phyloP scores from a whole-genome alignment of 2,329 filamentous ascomycete species.

The Sporothrix curviconia region DNA sequence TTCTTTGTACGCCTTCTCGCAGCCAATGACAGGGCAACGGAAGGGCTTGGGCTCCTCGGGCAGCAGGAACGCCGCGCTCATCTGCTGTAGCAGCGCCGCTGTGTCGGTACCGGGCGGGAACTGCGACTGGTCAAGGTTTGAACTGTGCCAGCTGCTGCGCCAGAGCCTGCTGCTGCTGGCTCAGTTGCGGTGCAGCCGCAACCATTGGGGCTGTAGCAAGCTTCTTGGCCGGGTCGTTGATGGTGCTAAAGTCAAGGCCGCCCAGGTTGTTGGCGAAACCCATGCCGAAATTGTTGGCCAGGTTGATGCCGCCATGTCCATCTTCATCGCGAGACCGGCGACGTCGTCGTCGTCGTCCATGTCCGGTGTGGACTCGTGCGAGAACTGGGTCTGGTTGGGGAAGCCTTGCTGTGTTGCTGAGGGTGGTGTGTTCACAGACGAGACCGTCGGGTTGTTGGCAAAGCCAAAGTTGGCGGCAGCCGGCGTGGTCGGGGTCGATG shows the following conservation, averaged over 20 bases:
- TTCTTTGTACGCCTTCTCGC: conserved; percentile 99
- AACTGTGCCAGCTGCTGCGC: conserved; percentile 65
- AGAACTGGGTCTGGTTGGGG: conserved; percentile 46
- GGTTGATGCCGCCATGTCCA: conserved; percentile 53
- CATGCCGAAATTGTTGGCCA: conserved; percentile 41
- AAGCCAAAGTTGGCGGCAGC: conserved; percentile 69
- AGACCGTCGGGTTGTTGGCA: conserved; percentile 91
- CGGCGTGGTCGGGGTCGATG: conserved; percentile 80
- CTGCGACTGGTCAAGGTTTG: conserved; percentile 67
- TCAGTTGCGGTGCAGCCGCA: conserved; percentile 50
- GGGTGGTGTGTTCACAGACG: conserved; percentile 92
- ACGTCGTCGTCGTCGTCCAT: conserved; percentile 71
- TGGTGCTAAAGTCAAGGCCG: conserved; percentile 50
- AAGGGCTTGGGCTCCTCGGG: conserved; percentile 96
- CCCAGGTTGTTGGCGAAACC: conserved; percentile 43
- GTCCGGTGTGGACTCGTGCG: conserved; percentile 46
- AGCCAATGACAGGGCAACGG: conserved; percentile 94
- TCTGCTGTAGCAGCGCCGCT: conserved; percentile 48
- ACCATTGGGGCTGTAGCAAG: conserved; percentile 80
- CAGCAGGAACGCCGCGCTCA: conserved; percentile 52
- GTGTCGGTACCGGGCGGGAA: conserved; percentile 71
- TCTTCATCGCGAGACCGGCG: conserved; percentile 52
- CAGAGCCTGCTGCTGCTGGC: conserved; percentile 55
- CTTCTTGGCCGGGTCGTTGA: conserved; percentile 91
- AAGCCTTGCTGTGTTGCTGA: conserved; percentile 67